Conservation (phyloP, 2,329 filamentous ascomycete species). For the Neonectria sp. region DNA sequence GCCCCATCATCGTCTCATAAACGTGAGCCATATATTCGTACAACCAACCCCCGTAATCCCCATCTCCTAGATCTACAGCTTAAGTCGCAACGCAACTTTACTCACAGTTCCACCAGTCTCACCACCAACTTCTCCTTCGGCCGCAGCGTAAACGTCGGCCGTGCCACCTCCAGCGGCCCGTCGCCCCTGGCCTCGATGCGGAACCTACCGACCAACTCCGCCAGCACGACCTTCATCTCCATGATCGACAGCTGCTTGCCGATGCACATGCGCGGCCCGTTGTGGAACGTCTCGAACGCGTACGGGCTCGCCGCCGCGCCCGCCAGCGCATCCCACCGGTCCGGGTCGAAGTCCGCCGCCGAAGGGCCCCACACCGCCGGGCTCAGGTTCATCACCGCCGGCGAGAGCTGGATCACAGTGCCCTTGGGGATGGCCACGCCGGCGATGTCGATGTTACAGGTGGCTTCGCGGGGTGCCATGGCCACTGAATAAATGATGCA, state of each 20-base stretch:
- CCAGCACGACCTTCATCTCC: constrained; percentile 56
- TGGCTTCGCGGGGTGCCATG: constrained; percentile 53
- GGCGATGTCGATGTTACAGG: constrained; percentile 52
- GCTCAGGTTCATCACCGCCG: constrained; percentile 54
- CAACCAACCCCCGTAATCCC: too few species aligned
- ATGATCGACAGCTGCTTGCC: constrained; percentile 54
- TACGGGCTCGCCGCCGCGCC: constrained; percentile 47
- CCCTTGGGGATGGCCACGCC: constrained; percentile 56
- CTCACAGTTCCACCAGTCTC: constrained; percentile 35
- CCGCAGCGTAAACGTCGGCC: constrained; percentile 46
- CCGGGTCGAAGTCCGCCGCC: constrained; percentile 53
- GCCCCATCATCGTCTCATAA: too few species aligned
- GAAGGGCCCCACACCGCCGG: constrained; percentile 56
- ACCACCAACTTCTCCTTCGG: constrained; percentile 47
- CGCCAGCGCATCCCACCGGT: constrained; percentile 53
- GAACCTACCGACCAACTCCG: constrained; percentile 52
- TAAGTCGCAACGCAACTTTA: not conserved
- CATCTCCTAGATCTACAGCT: too few species aligned
- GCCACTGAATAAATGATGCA: constrained; percentile 43
- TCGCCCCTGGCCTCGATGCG: constrained; percentile 43
- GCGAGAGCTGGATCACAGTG: constrained; percentile 55
- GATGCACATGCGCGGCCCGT: constrained; percentile 57
- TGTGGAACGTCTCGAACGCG: constrained; percentile 55
- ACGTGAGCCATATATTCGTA: too few species aligned
- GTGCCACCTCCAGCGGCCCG: constrained; percentile 40